Conservation (phyloP, 2,329 filamentous ascomycete species). For the Cladosporium oxysporum region DNA sequence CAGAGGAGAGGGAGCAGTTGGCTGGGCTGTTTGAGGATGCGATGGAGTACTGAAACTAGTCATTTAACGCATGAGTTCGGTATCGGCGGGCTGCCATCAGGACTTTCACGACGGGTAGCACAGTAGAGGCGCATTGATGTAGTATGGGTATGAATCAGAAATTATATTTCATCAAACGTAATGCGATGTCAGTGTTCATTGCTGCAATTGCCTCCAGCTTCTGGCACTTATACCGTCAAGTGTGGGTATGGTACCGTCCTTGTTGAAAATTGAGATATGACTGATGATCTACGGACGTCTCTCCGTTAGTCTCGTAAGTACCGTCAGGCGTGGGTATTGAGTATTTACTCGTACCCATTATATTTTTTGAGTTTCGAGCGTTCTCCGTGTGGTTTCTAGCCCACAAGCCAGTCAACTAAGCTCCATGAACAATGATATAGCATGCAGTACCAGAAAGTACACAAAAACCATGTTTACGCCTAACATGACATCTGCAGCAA, state of each 20-base stretch:
- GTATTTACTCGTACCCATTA: background rate
- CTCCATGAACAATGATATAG: too few species aligned
- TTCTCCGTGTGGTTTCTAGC: background rate
- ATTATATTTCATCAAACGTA: background rate
- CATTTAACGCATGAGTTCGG: background rate
- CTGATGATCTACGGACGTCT: background rate
- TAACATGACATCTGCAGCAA: too few species aligned
- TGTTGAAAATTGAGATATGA: background rate
- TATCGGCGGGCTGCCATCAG: background rate
- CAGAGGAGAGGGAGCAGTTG: constrained; percentile 53
- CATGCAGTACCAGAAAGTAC: too few species aligned
- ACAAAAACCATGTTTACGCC: too few species aligned
- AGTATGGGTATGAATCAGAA: background rate
- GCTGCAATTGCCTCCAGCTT: background rate
- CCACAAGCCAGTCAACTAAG: background rate
- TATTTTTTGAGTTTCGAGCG: too few species aligned
- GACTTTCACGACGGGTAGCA: background rate
- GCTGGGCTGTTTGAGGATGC: constrained; percentile 51
- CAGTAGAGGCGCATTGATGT: background rate
- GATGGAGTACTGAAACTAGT: constrained; percentile 41
- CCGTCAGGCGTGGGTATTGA: background rate
- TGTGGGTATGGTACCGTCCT: background rate
- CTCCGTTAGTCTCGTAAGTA: background rate
- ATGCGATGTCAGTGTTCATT: background rate
- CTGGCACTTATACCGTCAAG: background rate